Base-by-base conservation (phyloP, 139 green algal genomes). In the Chlamydomonas applanata region DNA sequence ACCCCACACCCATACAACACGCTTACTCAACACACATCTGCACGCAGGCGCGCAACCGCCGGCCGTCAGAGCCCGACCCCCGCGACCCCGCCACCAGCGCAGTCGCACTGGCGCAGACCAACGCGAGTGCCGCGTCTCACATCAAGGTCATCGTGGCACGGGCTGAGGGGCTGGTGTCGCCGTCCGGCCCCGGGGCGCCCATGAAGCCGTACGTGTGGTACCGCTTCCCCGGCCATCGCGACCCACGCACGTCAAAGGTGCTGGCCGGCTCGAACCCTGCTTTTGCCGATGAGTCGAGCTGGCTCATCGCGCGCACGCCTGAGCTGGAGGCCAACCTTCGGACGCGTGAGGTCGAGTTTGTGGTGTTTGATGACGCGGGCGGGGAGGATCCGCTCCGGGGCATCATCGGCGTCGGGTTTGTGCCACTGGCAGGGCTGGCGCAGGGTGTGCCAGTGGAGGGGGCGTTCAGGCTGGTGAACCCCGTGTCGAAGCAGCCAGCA, bases 351-450 rank as follows among this genome's bases (percentile, higher is more conserved):
- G 1, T 83, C 33, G 49, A 69, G 45, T 57, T 86, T 17, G 68
- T 83, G 53, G 81, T 86, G 11, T 86, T 86, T 60, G 81, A 86
- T 64, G 76, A 82, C 30, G 49, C 76, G 7, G 70, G 52, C 13
- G 77, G 76, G 40, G 76, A 86, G 46, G 80, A 86, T 63, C 76
- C 80, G 20, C 27, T 76, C 25, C 76, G 76, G 4, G 27, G 67
- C 29, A 81, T 86, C 27, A 65, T 86, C 13, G 81, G 81, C 7
- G 46, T 83, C 35, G 81, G 68, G 9, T 73, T 71, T 27, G 72
- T 86, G 17, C 81, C 81, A 2, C 54, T 86, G 69, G 64, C 62
- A 1, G 49, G 27, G 17, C 72, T 79, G 66, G 56, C 69, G 35
- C 27, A 32, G n/a, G 76, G 76, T 33, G 45, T 83, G 35, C 81